Evolutionary conservation across 2,329 filamentous ascomycete genomes (phyloP), one percentile per base, ranked within the genome.

Genomic region (Fusarium sublunatum): DNA sequence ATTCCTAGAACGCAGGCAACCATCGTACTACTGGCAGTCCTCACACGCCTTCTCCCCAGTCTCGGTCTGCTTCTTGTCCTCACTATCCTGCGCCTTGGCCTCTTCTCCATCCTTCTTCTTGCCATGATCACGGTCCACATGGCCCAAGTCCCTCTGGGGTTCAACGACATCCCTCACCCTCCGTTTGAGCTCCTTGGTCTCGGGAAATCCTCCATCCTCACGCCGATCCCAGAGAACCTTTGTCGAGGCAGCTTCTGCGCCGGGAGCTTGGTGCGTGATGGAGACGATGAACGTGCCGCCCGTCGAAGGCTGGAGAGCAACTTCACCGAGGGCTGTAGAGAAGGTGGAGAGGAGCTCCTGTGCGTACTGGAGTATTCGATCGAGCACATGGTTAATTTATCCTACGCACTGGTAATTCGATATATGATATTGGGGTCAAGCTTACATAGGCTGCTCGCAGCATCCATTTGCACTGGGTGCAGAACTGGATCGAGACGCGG

Each of bases 261-360:
- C 64, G 31, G 69, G 77, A 43, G 78, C 78, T 35, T 60, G 53
- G 48, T 74, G 66, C 19, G 72, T 59, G 52, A 96, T 85, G 56
- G 88, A 84, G 11, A 98, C 88, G 22, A 86, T 83, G 72, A 98
- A 99, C 3, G 91, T 82, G 0, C 95, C 94, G 15, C 94, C 93
- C 0, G 92, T 96, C 12, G 88, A 83, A 1, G 95, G 95, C 65
- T 96, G 87, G 7, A 99, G 84, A 13, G 94, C 88, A 9, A 98
- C 89, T 76, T 98, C 94, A 60, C 93, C 93, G 2, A 98, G 85
- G 40, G 87, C 83, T 2, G 88, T 91, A 51, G 87, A 86, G 79
- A 99, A 99, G 1, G 94, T 99, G 2, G 92, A 96, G 34, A 99
- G 87, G 40, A 99, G 88, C 77, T 98, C 95, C 82, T 98, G 95